A percentile compares a stretch with the other conserved stretches of the same genome.
Conservation (phyloP, 192 early-diverging fungal species). For the Phlyctochytrium planicorne region DNA sequence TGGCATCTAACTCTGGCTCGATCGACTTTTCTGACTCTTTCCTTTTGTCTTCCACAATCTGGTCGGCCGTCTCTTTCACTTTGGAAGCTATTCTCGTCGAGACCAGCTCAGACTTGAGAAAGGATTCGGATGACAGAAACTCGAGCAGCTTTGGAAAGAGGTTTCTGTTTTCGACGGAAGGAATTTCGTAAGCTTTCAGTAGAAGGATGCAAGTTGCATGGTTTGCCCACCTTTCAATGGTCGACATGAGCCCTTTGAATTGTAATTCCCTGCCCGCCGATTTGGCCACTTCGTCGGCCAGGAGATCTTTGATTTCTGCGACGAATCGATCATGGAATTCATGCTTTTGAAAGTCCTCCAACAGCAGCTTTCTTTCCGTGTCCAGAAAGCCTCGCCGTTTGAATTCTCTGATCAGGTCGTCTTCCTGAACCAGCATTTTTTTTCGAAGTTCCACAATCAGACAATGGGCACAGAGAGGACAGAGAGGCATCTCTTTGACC, state of each 20-base stretch:
- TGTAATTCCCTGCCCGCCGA: conserved; percentile 1
- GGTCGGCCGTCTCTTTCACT: not conserved
- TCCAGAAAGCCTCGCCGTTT: not conserved
- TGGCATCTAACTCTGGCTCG: too few species aligned
- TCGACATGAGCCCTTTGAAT: not conserved
- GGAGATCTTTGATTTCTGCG: not conserved
- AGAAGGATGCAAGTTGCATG: not conserved
- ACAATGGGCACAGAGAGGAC: not conserved
- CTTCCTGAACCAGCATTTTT: not conserved
- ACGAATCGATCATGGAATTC: not conserved
- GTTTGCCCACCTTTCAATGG: not conserved
- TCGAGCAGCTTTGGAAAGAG: not conserved
- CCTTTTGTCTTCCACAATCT: not conserved
- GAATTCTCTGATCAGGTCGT: not conserved
- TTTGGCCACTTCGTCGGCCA: not conserved
- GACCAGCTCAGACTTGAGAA: not conserved
- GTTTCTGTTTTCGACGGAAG: not conserved
- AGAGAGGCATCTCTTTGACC: not conserved
- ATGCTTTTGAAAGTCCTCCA: not conserved
- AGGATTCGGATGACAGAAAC: not conserved
- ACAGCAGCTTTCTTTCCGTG: not conserved
- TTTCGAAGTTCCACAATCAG: not conserved
- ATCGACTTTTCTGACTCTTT: not conserved
- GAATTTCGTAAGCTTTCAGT: not conserved
- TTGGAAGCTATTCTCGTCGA: not conserved